These are phyloP conservation scores for Vanilla planifolia DNA, from an alignment of 106 monocot species.

Conservation along the genomic window DNA sequence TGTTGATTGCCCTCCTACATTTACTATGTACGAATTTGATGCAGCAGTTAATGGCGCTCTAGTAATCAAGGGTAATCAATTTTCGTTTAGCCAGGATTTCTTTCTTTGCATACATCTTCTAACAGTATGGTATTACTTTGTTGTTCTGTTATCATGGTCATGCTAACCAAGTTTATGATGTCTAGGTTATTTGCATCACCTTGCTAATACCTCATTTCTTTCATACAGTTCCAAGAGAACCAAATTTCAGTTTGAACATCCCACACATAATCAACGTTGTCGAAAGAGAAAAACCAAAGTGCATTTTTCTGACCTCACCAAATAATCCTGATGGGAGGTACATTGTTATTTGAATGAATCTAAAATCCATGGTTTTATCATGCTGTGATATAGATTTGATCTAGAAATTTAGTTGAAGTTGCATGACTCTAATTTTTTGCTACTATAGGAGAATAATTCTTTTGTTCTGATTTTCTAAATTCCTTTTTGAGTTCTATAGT, in stretches of 20 bases:
- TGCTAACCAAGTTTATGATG: neutral
- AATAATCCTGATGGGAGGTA: conserved; percentile 99
- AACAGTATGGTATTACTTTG: neutral
- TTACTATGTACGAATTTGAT: conserved; percentile 99
- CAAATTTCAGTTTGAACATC: conserved; percentile 81
- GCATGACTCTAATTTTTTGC: neutral
- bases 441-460: neutral
- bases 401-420: neutral
- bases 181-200: neutral
- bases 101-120: neutral
- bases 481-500: conserved; percentile 23
- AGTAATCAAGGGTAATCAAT: conserved; percentile 69
- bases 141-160: neutral
- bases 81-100: neutral
- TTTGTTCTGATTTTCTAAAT: neutral
- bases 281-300: conserved; percentile 84
- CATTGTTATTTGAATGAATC: too few species aligned
- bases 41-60: conserved; percentile 92
- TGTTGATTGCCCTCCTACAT: conserved; percentile 97
- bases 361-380: too few species aligned
- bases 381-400: too few species aligned
- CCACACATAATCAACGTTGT: conserved; percentile 65
- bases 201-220: neutral
- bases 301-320: conserved; percentile 92
- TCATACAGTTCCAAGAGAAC: conserved; percentile 62